These are phyloP conservation scores for Xylariaceae sp. DNA, from an alignment of 2,329 filamentous ascomycete species.

Conservation along the genomic window DNA sequence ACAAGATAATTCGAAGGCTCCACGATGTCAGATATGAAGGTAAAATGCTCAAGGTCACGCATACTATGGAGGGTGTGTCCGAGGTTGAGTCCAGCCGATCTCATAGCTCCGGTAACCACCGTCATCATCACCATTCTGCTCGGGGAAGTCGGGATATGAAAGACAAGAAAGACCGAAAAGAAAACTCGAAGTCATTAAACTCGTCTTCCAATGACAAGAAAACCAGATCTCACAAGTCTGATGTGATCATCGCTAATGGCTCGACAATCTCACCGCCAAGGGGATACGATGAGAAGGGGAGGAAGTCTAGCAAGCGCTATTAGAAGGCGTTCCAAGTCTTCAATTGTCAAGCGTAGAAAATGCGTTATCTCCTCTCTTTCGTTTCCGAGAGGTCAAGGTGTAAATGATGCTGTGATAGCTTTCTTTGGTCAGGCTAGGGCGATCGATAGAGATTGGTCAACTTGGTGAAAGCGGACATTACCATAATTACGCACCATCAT, in stretches of 20 bases:
- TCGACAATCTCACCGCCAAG: constrained; percentile 3
- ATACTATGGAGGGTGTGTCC: constrained; percentile 26
- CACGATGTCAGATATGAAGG: constrained; percentile 23
- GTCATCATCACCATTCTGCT: constrained; percentile 5
- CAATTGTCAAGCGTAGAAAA: too few relatives aligned
- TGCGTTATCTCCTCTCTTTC: too few relatives aligned
- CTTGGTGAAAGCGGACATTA: too few relatives aligned
- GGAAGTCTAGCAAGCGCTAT: too few relatives aligned
- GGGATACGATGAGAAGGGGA: too few relatives aligned
- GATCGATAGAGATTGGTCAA: too few relatives aligned
- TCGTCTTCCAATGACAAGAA: constrained; percentile 16
- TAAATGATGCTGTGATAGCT: too few relatives aligned
- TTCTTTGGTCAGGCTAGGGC: too few relatives aligned
- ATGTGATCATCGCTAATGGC: constrained; percentile 23
- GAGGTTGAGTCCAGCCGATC: constrained; percentile 13
- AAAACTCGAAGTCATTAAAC: constrained; percentile 9
- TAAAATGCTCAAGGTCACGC: constrained; percentile 17
- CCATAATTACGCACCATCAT: too few relatives aligned
- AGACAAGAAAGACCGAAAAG: constrained; percentile 22
- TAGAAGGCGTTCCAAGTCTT: too few relatives aligned
- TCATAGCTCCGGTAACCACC: constrained; percentile 4
- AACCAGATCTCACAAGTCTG: constrained; percentile 15
- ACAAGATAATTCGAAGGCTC: constrained; percentile 21
- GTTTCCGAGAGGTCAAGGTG: too few relatives aligned
- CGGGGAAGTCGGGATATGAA: constrained; percentile 11